Conservation (phyloP, 805 yeast species). For the Ascoidea rubescens region DNA sequence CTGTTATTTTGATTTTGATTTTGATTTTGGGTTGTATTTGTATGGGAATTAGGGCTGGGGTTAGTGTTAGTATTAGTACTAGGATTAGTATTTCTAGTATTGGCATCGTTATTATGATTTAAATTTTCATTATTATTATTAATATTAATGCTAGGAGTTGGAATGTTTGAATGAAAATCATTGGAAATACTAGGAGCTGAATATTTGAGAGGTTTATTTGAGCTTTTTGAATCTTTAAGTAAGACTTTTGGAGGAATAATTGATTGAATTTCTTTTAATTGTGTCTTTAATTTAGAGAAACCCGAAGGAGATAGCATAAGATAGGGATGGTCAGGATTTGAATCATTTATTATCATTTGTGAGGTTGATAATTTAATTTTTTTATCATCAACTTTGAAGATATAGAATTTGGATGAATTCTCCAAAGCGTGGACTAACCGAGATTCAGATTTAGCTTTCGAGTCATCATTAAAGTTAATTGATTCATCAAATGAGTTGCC, state of each 20-base stretch:
- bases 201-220: not conserved
- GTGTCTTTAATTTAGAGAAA: constrained; percentile 10
- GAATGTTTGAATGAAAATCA: not conserved
- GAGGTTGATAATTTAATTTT: constrained; percentile 13
- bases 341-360: constrained; percentile 14
- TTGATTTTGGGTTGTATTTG: not conserved
- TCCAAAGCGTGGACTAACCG: not conserved
- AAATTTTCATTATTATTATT: too few relatives aligned
- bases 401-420: constrained; percentile 1
- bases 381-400: constrained; percentile 8
- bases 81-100: too few relatives aligned
- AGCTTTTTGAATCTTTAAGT: not conserved
- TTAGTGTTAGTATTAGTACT: too few relatives aligned
- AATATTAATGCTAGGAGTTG: not conserved
- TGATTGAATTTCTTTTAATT: constrained; percentile 10
- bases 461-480: not conserved
- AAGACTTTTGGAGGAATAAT: constrained; percentile 9
- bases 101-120: too few relatives aligned
- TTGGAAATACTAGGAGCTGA: not conserved
- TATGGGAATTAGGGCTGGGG: not conserved
- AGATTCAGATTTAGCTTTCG: not conserved
- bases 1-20: not conserved
- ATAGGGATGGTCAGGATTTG: constrained; percentile 14
- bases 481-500: not conserved
- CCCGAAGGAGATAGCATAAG: constrained; percentile 17